These are phyloP conservation scores for Vicia faba DNA, from an alignment of 306 rosid genomes.

Conservation along the genomic window DNA sequence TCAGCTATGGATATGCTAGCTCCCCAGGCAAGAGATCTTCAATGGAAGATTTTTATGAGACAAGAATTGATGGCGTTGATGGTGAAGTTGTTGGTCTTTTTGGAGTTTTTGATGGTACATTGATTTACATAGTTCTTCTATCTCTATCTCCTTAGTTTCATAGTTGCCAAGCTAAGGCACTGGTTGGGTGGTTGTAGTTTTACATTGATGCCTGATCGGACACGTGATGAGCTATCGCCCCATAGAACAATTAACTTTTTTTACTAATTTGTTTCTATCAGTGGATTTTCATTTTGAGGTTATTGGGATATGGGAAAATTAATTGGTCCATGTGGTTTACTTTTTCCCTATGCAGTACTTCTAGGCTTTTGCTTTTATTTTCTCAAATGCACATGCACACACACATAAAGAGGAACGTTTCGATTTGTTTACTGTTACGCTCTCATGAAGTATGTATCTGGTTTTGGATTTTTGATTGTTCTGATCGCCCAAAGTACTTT, in stretches of 20 bases:
- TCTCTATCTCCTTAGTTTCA: constrained; percentile 14
- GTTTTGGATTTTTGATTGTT: neutral
- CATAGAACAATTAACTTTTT: neutral
- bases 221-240: neutral
- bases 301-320: constrained; percentile 29
- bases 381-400: neutral
- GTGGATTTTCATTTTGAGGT: constrained; percentile 14
- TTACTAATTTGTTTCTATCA: constrained; percentile 18
- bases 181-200: neutral
- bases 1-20: constrained; percentile 98
- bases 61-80: constrained; percentile 91
- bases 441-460: constrained; percentile 6
- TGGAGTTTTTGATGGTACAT: constrained; percentile 92
- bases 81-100: constrained; percentile 97
- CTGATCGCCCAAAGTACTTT: constrained; percentile 10
- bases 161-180: constrained; percentile 5
- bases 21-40: constrained; percentile 97
- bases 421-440: neutral
- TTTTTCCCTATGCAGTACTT: constrained; percentile 13
- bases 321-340: constrained; percentile 17
- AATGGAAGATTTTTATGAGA: constrained; percentile 97
- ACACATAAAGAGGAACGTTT: constrained; percentile 1
- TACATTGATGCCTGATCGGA: constrained; percentile 8
- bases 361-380: constrained; percentile 8
- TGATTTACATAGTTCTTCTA: constrained; percentile 23